These are phyloP conservation scores for Amborella trichopoda DNA, from an alignment of 164 flowering plant species.

Conservation along the genomic window DNA sequence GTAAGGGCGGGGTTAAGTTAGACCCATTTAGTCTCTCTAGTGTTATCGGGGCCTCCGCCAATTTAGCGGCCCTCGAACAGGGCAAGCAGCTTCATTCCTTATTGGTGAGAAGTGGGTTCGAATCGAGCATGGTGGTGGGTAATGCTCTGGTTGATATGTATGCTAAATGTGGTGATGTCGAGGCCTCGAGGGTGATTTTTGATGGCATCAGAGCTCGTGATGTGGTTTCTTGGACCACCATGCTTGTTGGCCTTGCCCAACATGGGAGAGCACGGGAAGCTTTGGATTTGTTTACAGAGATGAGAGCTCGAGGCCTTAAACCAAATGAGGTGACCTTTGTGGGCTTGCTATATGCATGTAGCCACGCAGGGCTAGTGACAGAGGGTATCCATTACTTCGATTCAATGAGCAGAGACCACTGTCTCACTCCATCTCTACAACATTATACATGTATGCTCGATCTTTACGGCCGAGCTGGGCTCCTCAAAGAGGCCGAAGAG, in stretches of 20 bases:
- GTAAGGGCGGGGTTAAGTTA: conserved; percentile 31
- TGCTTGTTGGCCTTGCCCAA: conserved; percentile 80
- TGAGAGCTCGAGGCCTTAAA: conserved; percentile 41
- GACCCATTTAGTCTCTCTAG: conserved; percentile 60
- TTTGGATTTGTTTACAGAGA: conserved; percentile 41
- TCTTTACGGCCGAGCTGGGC: conserved; percentile 70
- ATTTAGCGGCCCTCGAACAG: conserved; percentile 42
- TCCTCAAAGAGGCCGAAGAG: conserved; percentile 57
- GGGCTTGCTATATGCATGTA: conserved; percentile 78
- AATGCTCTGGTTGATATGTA: conserved; percentile 81
- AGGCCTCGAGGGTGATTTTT: conserved; percentile 41
- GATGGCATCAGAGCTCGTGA: conserved; percentile 28
- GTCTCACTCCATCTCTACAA: conserved; percentile 54
- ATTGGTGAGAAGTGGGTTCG: conserved; percentile 49
- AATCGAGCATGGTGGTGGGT: conserved; percentile 39
- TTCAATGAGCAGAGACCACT: conserved; percentile 45
- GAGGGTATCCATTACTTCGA: conserved; percentile 48
- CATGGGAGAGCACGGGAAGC: conserved; percentile 75
- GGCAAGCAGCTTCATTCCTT: conserved; percentile 69
- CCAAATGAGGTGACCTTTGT: conserved; percentile 85
- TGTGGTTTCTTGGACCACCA: conserved; percentile 82
- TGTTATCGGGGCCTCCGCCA: conserved; percentile 52
- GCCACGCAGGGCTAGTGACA: conserved; percentile 68
- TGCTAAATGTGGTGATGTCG: conserved; percentile 71
- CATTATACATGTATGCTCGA: conserved; percentile 83